Conservation (phyloP, 116 monocot species). For the Trichopus zeylanicus region DNA sequence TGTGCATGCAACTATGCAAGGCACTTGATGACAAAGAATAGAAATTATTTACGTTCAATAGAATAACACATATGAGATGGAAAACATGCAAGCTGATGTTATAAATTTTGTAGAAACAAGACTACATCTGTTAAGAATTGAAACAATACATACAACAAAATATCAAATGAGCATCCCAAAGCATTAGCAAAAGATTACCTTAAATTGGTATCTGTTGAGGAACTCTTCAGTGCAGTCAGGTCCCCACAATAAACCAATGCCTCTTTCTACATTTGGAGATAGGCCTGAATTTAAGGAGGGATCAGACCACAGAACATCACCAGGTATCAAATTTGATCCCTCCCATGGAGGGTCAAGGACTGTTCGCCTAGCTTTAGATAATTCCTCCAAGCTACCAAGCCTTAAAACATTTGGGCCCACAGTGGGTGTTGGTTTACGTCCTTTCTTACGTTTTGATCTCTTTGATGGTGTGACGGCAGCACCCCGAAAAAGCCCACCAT, state of each 20-base stretch:
- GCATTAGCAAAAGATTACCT: slow-evolving; percentile 34
- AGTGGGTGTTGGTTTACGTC: slow-evolving; percentile 20
- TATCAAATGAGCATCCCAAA: no score
- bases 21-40: no score
- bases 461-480: slow-evolving; percentile 27
- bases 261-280: slow-evolving; percentile 77
- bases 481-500: slow-evolving; percentile 91
- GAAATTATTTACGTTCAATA: no score
- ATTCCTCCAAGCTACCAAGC: slow-evolving; percentile 84
- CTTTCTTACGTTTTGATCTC: slow-evolving; percentile 67
- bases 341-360: slow-evolving; percentile 94
- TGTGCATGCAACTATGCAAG: no score
- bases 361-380: slow-evolving; percentile 70
- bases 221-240: slow-evolving; percentile 89
- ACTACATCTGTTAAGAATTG: no score
- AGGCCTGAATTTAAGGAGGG: slow-evolving; percentile 60
- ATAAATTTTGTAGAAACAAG: no score
- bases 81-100: no score
- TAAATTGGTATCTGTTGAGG: slow-evolving; percentile 62
- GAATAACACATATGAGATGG: no score
- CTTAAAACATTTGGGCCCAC: slow-evolving; percentile 24
- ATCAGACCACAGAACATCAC: slow-evolving; percentile 96
- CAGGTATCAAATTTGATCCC: slow-evolving; percentile 79
- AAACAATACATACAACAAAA: no score
- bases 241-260: slow-evolving; percentile 88